Evolutionary conservation across 2,329 filamentous ascomycete genomes (phyloP).

Genomic region (Cercospora sp.): DNA sequence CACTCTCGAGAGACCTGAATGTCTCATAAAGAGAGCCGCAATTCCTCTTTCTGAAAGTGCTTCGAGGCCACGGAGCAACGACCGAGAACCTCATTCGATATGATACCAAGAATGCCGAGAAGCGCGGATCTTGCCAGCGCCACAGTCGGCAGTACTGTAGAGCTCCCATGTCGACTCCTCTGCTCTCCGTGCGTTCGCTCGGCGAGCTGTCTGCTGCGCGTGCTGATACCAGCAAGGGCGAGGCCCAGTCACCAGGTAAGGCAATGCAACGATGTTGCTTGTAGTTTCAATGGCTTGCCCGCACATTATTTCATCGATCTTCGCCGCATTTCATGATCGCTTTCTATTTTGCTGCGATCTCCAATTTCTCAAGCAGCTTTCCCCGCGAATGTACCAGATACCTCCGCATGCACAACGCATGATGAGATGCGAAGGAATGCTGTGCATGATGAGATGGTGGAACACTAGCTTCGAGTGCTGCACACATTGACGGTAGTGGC

Average conservation of each 20-base stretch:
- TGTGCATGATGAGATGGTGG: background rate
- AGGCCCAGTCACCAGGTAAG: conserved; percentile 3
- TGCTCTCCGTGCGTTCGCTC: background rate
- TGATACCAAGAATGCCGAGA: background rate
- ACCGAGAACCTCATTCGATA: background rate
- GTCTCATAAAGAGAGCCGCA: background rate
- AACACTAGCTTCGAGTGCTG: conserved; percentile 1
- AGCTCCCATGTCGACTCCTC: background rate
- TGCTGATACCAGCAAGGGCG: background rate
- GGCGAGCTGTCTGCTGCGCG: background rate
- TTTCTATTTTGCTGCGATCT: background rate
- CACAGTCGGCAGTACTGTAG: background rate
- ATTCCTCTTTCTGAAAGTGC: background rate
- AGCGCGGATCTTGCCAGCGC: background rate
- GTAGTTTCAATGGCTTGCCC: background rate
- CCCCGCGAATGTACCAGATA: background rate
- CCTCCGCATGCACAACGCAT: background rate
- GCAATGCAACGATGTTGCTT: conserved; percentile 6
- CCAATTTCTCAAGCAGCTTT: background rate
- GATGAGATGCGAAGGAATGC: background rate
- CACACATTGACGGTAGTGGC: background rate
- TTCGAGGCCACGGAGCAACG: background rate
- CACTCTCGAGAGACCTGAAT: background rate
- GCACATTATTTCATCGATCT: background rate
- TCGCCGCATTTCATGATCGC: background rate